Evolutionary conservation across 2,329 filamentous ascomycete genomes (phyloP), one percentile per base, ranked within the genome.

Genomic region (Scedosporium boydii): DNA sequence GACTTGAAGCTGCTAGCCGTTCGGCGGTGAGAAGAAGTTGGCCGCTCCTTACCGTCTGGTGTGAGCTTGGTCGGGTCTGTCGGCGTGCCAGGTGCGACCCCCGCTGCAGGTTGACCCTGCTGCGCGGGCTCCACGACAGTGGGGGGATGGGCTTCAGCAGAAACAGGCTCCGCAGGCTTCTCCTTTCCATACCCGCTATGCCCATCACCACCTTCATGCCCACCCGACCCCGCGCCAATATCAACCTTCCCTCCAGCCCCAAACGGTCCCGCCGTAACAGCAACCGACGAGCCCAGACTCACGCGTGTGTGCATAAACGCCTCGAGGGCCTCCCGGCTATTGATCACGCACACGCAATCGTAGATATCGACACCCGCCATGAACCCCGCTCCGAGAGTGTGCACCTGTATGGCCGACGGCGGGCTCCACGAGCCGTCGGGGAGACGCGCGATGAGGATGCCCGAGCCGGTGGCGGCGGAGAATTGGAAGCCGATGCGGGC

Each of bases 291-390:
- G 3, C 91, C 91, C 0, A 96, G 75, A 1, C 89, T 93, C 66
- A 90, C 86, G 14, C 91, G 83, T 1, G 90, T 81, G 63, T 84
- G 85, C 64, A 87, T 89, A 73, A 96, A 96, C 0, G 89, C 88
- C 16, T 88, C 84, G 51, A 96, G 78, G 0, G 91, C 91, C 67
- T 89, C 82, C 51, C 83, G 80, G 3, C 84, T 89, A 75, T 96
- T 96, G 73, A 96, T 92, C 42, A 96, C 88, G 26, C 92, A 85
- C 2, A 96, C 90, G 68, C 90, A 95, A 72, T 96, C 91, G 76
- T 95, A 96, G 29, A 96, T 91, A 72, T 96, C 91, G 12, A 93
- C 82, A 12, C 91, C 91, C 1, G 90, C 84, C 64, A 93, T 81
- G 70, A 96, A 91, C 0, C 91, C 91, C 1, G 91, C 82, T 3